These are phyloP conservation scores for Carex kokanica DNA, from an alignment of 176 grass and related monocot species.

Conservation along the genomic window DNA sequence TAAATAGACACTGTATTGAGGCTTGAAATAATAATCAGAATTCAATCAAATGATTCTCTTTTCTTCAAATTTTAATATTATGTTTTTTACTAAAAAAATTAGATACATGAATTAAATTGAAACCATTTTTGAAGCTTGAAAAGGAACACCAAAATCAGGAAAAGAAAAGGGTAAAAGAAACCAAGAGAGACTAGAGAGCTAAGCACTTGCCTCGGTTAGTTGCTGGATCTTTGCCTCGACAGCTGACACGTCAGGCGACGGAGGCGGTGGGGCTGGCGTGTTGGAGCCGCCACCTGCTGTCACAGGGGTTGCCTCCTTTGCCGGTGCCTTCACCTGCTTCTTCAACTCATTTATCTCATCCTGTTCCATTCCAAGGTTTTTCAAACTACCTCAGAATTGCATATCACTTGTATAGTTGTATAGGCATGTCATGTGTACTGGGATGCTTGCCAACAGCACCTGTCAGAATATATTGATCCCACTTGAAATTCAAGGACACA, in stretches of 20 bases:
- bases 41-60: too few relatives aligned
- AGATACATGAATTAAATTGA: background rate
- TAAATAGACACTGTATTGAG: too few relatives aligned
- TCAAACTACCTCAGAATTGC: background rate
- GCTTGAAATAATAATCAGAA: too few relatives aligned
- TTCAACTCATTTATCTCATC: slow-evolving; percentile 88
- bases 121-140: background rate
- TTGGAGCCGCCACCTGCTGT: slow-evolving; percentile 38
- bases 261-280: background rate
- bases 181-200: background rate
- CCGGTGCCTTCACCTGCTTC: slow-evolving; percentile 61
- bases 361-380: background rate
- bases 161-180: background rate
- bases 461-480: background rate
- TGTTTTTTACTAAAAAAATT: background rate
- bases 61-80: too few relatives aligned
- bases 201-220: slow-evolving; percentile 55
- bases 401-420: background rate
- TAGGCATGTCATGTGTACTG: background rate
- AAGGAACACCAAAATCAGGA: background rate
- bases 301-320: slow-evolving; percentile 11
- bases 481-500: background rate
- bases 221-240: slow-evolving; percentile 66
- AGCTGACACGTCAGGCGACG: slow-evolving; percentile 33
- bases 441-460: background rate